Evolutionary conservation across 2,329 filamentous ascomycete genomes (phyloP).

Genomic region (Pestalotiopsis sp.): DNA sequence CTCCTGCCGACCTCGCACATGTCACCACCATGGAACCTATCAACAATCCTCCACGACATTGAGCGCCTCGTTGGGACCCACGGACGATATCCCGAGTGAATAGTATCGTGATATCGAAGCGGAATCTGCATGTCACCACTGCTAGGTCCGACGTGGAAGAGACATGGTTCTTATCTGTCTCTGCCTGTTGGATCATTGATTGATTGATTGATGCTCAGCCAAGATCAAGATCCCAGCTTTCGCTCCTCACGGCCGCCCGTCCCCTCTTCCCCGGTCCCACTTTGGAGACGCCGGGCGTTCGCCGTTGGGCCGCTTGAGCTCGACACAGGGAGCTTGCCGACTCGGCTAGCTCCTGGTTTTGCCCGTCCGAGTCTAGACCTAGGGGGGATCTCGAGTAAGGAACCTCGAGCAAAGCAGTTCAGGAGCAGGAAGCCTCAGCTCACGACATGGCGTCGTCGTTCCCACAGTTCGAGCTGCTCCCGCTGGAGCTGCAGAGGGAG

Average conservation of each 20-base stretch:
- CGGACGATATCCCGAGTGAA: background rate
- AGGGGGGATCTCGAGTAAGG: background rate
- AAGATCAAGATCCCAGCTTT: background rate
- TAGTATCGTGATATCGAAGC: too few species aligned
- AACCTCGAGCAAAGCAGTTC: background rate
- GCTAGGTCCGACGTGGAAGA: too few species aligned
- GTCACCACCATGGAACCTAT: background rate
- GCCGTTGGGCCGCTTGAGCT: background rate
- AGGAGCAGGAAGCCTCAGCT: background rate
- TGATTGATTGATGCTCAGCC: background rate
- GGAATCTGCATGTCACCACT: too few species aligned
- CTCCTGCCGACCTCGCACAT: conserved; percentile 3
- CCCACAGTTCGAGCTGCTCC: background rate
- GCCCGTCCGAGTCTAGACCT: background rate
- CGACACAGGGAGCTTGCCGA: background rate
- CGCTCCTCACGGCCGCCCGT: background rate
- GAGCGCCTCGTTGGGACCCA: background rate
- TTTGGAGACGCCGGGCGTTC: background rate
- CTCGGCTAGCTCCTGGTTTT: background rate
- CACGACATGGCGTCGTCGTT: background rate
- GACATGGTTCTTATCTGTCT: too few species aligned
- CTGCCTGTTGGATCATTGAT: background rate
- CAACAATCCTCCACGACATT: background rate
- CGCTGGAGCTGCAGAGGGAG: conserved; percentile 3
- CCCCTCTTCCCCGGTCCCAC: background rate